Evolutionary conservation across 2,329 filamentous ascomycete genomes (phyloP).

Genomic region (Didymella segeticola): DNA sequence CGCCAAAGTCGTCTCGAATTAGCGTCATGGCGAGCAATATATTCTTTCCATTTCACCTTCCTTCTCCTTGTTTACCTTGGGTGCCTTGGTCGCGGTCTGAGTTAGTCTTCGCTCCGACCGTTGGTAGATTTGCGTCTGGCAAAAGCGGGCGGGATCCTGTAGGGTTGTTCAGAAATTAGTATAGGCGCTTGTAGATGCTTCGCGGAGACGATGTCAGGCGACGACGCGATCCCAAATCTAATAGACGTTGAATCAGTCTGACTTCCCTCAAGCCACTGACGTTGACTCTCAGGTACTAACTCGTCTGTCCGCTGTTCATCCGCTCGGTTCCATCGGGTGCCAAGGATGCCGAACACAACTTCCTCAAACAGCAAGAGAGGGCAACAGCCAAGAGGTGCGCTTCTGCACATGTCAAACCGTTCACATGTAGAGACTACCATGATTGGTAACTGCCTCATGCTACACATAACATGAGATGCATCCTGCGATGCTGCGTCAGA

Average conservation of each 20-base stretch:
- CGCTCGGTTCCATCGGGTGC: slow-evolving; percentile 2
- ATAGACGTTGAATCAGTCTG: not conserved
- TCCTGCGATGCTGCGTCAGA: not conserved
- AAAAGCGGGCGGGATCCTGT: not conserved
- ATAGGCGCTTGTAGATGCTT: not conserved
- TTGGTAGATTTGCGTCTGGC: not conserved
- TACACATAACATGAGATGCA: not conserved
- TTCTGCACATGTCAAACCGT: slow-evolving; percentile 3
- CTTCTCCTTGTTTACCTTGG: slow-evolving; percentile 8
- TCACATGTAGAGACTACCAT: not conserved
- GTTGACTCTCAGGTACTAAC: not conserved
- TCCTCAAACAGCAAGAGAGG: not conserved
- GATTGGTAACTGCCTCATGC: not conserved
- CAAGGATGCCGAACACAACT: slow-evolving; percentile 1
- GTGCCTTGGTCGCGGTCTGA: not conserved
- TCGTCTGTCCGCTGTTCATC: not conserved
- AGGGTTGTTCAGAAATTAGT: not conserved
- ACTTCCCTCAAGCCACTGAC: not conserved
- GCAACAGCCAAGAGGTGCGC: not conserved
- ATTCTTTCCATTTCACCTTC: slow-evolving; percentile 13
- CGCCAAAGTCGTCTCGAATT: slow-evolving; percentile 34
- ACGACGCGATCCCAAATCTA: not conserved
- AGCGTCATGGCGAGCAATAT: slow-evolving; percentile 21
- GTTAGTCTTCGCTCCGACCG: not conserved
- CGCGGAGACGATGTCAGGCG: not conserved